phyloP scores from a whole-genome alignment of 805 yeast genomes.

The Candida bentonensis region DNA sequence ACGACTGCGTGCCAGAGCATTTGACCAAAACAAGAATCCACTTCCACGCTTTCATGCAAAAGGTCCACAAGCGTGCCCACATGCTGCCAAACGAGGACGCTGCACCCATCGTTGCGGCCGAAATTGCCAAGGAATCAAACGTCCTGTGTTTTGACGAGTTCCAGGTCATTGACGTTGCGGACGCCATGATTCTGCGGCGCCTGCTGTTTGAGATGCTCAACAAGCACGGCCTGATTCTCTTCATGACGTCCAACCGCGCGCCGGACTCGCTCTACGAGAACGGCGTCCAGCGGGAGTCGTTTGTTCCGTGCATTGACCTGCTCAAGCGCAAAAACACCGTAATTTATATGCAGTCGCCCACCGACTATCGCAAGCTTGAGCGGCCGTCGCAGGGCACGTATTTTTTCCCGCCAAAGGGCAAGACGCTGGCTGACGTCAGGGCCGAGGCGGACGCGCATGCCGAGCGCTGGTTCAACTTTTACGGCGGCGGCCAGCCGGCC shows the following conservation, averaged over 20 bases:
- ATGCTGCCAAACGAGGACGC: constrained; percentile 68
- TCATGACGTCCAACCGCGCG: constrained; percentile 90
- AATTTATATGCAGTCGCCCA: constrained; percentile 72
- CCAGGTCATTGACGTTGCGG: constrained; percentile 97
- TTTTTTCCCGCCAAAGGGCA: constrained; percentile 54
- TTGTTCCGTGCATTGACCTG: constrained; percentile 80
- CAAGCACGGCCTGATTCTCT: constrained; percentile 70
- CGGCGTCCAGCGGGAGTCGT: constrained; percentile 85
- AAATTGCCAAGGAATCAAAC: constrained; percentile 61
- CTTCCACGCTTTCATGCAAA: constrained; percentile 96
- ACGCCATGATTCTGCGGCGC: constrained; percentile 87
- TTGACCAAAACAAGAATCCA: constrained; percentile 72
- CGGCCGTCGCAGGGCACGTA: constrained; percentile 72
- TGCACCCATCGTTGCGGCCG: constrained; percentile 71
- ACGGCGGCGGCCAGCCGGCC: constrained; percentile 36
- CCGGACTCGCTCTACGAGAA: constrained; percentile 89
- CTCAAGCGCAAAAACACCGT: constrained; percentile 65
- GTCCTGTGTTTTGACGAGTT: constrained; percentile 92
- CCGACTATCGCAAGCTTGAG: constrained; percentile 83
- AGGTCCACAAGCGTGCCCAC: constrained; percentile 76
- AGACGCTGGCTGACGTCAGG: constrained; percentile 35
- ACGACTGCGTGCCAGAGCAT: constrained; percentile 65
- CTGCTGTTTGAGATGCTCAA: constrained; percentile 45
- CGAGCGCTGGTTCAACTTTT: constrained; percentile 67
- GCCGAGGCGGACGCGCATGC: constrained; percentile 47